These are phyloP conservation scores for Stachybotrys elegans DNA, from an alignment of 2,329 filamentous ascomycete genomes.

Conservation along the genomic window DNA sequence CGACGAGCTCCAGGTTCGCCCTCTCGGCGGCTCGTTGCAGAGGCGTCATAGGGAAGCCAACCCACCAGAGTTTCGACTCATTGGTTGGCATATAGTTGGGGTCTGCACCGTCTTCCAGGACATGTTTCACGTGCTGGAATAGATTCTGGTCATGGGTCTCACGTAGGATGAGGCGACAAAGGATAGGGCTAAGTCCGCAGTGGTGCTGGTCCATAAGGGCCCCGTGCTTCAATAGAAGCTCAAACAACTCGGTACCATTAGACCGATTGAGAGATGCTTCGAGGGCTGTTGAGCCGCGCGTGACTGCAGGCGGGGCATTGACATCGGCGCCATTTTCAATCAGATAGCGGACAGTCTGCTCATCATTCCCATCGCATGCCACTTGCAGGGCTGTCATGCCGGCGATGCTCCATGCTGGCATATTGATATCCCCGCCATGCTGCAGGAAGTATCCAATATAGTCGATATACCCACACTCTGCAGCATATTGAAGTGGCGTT, in stretches of 20 bases:
- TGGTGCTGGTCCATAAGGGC: neutral
- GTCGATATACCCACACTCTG: neutral
- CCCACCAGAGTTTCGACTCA: neutral
- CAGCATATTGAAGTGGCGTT: neutral
- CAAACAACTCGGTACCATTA: neutral
- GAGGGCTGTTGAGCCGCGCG: neutral
- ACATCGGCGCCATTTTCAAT: neutral
- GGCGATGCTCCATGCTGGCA: neutral
- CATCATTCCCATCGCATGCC: neutral
- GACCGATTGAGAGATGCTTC: neutral
- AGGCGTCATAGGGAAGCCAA: neutral
- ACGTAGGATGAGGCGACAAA: neutral
- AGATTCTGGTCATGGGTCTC: neutral
- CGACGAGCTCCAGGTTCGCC: neutral
- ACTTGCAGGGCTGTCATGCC: neutral
- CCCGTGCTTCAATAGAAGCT: neutral
- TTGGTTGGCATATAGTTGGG: neutral
- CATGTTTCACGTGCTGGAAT: neutral
- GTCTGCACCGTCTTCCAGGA: neutral
- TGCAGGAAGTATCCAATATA: neutral
- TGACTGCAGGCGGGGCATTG: neutral
- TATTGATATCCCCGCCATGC: neutral
- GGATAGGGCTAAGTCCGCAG: neutral
- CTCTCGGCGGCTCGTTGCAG: neutral
- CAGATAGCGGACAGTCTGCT: neutral